Evolutionary conservation across 2,329 filamentous ascomycete species (phyloP).

Genomic region (Fusarium sp.): DNA sequence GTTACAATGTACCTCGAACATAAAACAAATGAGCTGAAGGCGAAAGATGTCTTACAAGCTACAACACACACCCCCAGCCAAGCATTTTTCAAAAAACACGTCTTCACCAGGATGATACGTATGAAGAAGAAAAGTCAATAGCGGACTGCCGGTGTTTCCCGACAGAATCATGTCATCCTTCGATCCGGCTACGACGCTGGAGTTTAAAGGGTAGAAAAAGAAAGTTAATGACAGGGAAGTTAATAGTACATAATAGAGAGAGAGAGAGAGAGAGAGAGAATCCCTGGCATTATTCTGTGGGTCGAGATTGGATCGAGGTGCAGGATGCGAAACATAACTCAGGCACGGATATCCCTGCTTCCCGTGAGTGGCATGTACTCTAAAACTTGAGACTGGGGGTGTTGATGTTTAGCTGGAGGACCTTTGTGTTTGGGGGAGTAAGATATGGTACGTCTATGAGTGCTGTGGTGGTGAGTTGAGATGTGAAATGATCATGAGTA

Average conservation of each 20-base stretch:
- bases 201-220: conserved; percentile 20
- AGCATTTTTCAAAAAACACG: neutral
- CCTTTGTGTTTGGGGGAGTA: too few species aligned
- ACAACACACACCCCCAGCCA: conserved; percentile 21
- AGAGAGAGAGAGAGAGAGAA: conserved; percentile 21
- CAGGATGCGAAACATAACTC: conserved; percentile 39
- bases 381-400: neutral
- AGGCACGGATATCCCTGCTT: conserved; percentile 36
- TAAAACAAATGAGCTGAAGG: neutral
- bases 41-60: neutral
- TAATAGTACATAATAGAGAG: too few species aligned
- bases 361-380: conserved; percentile 5
- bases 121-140: neutral
- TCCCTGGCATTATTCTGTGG: conserved; percentile 27
- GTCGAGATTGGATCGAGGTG: conserved; percentile 14
- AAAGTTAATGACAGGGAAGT: conserved; percentile 24
- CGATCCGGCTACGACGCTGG: conserved; percentile 33
- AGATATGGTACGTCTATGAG: too few species aligned
- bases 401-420: neutral
- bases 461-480: too few species aligned
- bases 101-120: neutral
- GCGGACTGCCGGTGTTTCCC: conserved; percentile 44
- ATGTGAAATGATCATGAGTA: too few species aligned
- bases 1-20: neutral
- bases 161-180: conserved; percentile 48